These are phyloP conservation scores for Leptoxyphium fumago DNA, from an alignment of 2,329 filamentous ascomycete genomes.

Conservation along the genomic window DNA sequence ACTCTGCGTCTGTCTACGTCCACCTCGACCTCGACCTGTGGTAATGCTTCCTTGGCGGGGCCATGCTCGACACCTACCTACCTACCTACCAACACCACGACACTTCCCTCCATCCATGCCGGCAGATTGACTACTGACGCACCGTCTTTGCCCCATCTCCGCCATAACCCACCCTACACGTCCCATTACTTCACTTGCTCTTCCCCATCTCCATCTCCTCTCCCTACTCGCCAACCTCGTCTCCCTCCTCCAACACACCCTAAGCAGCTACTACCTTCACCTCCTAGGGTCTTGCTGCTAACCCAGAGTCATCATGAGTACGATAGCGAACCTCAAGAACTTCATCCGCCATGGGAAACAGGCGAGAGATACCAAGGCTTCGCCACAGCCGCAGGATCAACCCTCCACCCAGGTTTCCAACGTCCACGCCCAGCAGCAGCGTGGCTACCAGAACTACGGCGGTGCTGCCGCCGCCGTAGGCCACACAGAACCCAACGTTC, in stretches of 20 bases:
- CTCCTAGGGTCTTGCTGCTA: too few relatives aligned
- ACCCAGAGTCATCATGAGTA: neutral
- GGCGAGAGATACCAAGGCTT: constrained; percentile 52
- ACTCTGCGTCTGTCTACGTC: too few relatives aligned
- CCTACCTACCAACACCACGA: too few relatives aligned
- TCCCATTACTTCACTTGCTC: neutral
- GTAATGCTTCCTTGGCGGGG: too few relatives aligned
- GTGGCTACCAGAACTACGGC: constrained; percentile 34
- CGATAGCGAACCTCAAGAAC: constrained; percentile 64
- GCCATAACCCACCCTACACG: too few relatives aligned
- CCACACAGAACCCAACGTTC: constrained; percentile 46
- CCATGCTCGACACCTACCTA: too few relatives aligned
- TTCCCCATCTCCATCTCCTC: neutral
- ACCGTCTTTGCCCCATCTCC: too few relatives aligned
- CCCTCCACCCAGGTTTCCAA: constrained; percentile 48
- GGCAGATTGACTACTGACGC: too few relatives aligned
- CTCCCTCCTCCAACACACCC: neutral
- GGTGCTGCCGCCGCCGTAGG: constrained; percentile 24
- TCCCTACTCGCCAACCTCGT: neutral
- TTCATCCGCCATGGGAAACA: constrained; percentile 98
- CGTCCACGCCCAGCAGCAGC: constrained; percentile 49
- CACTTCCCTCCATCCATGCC: too few relatives aligned
- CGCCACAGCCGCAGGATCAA: constrained; percentile 34
- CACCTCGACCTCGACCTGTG: too few relatives aligned
- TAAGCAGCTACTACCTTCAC: too few relatives aligned